These are phyloP conservation scores for Tolypocladium paradoxum DNA, from an alignment of 2,329 filamentous ascomycete genomes.

Conservation along the genomic window DNA sequence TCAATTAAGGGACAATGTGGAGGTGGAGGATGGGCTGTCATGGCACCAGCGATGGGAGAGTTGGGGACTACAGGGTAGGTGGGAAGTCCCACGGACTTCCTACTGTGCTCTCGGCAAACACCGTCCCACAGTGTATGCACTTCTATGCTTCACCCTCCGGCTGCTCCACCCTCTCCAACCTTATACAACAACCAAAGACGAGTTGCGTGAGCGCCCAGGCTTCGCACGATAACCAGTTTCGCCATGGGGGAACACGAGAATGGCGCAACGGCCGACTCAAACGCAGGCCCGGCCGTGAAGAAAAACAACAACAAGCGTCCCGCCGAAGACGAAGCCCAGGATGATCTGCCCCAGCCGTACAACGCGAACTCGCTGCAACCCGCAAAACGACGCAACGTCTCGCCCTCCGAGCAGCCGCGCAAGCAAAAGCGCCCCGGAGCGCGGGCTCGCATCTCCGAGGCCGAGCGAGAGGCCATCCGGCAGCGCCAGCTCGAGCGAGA, in stretches of 20 bases:
- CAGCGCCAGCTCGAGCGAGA: conserved; percentile 50
- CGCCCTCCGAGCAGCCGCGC: conserved; percentile 45
- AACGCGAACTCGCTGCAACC: conserved; percentile 47
- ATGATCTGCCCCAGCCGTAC: conserved; percentile 47
- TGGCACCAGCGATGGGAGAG: too few relatives aligned
- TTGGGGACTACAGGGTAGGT: too few relatives aligned
- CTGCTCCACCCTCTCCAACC: neutral
- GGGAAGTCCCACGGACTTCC: too few relatives aligned
- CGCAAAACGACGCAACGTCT: conserved; percentile 47
- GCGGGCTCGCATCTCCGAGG: conserved; percentile 54
- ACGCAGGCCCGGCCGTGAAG: neutral
- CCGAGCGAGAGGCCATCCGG: conserved; percentile 57
- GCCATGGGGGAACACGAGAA: conserved; percentile 1
- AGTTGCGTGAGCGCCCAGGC: neutral
- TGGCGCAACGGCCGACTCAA: neutral
- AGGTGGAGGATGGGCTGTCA: too few relatives aligned
- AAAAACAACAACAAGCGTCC: conserved; percentile 18
- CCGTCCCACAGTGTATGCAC: neutral
- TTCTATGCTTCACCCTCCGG: neutral
- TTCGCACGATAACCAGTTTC: neutral
- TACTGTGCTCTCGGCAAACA: neutral
- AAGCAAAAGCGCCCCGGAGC: conserved; percentile 60
- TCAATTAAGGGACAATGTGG: too few relatives aligned
- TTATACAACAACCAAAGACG: neutral
- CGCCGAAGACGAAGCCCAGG: conserved; percentile 23